Evolutionary conservation across 495 filamentous ascomycete species (phyloP), one percentile per base, ranked within the genome.

Genomic region (Trichocladium antarcticum): DNA sequence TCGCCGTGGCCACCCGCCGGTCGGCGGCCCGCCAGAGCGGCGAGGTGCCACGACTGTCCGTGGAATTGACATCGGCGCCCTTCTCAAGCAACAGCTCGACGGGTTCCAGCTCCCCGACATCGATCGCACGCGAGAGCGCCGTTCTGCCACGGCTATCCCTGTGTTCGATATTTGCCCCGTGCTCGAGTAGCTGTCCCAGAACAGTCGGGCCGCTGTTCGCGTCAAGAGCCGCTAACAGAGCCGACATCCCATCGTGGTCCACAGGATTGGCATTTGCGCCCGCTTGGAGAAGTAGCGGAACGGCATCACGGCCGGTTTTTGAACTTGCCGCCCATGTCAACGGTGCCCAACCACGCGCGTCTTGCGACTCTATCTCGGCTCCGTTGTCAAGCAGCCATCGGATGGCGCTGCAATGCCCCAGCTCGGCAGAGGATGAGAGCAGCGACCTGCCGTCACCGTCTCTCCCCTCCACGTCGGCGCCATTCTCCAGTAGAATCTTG

Each of bases 161-260:
- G 11, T 34, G 17, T 3, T 43, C 41, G 10, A 43, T 31, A 20
- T 64, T 24, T 5, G 54, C 59, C 34, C 53, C 49, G 3, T 38
- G 27, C 12, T 55, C 35, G 19, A 37, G 36, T 39, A 27, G 36
- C 20, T 21, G 17, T 29, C 44, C 24, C 37, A 47, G 36, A 5
- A 1, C 11, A 32, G 29, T 5, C 24, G 10, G 8, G 6, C 4
- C 17, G 28, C 10, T 0, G 2, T 14, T 3, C 3, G 24, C 4
- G 24, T 27, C 16, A n/a, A 42, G 28, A 6, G 24, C 24, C 24
- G 11, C 5, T 1, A 11, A 22, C 39, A 42, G 24, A 11, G 12
- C 22, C 1, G 39, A 28, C 39, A 2, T 42, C 14, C 39, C 39
- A 42, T 42, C 24, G 8, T 4, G 39, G 24, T 27, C 24, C 8